Conservation (phyloP, 169 alveolate species). For the Haemoproteus tartakovskyi region DNA sequence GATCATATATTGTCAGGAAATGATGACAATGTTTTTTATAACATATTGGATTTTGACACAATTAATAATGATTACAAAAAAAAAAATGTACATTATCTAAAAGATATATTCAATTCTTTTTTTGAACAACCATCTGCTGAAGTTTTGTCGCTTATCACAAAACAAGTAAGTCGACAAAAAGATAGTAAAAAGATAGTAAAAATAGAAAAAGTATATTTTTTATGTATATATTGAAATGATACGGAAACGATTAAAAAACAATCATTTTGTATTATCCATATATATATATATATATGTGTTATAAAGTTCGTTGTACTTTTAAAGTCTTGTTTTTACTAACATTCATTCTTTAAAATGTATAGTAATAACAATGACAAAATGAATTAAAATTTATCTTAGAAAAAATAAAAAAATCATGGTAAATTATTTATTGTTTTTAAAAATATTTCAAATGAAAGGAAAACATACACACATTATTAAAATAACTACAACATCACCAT, state of each 20-base stretch:
- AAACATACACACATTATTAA: no score
- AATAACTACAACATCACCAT: no score
- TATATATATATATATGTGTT: no score
- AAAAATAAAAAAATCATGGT: no score
- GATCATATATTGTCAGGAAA: slow-evolving; percentile 56
- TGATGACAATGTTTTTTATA: slow-evolving; percentile 56
- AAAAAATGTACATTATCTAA: slow-evolving; percentile 13
- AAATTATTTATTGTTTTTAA: no score
- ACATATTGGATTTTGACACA: slow-evolving; percentile 45
- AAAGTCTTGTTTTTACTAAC: no score
- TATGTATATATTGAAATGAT: neutral
- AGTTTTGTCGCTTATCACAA: slow-evolving; percentile 14
- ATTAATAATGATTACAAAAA: slow-evolving; percentile 6
- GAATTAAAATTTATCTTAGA: no score
- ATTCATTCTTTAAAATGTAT: no score
- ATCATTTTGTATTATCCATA: neutral
- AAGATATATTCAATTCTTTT: slow-evolving; percentile 44
- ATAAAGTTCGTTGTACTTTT: no score
- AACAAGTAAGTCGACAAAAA: slow-evolving; percentile 22
- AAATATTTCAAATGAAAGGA: no score
- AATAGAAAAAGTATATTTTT: no score
- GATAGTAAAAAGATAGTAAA: neutral
- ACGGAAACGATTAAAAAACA: neutral
- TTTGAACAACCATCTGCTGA: slow-evolving; percentile 55
- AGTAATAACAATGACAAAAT: no score